Conservation (phyloP, 192 early-diverging fungal species). For the Dissophora ornata region DNA sequence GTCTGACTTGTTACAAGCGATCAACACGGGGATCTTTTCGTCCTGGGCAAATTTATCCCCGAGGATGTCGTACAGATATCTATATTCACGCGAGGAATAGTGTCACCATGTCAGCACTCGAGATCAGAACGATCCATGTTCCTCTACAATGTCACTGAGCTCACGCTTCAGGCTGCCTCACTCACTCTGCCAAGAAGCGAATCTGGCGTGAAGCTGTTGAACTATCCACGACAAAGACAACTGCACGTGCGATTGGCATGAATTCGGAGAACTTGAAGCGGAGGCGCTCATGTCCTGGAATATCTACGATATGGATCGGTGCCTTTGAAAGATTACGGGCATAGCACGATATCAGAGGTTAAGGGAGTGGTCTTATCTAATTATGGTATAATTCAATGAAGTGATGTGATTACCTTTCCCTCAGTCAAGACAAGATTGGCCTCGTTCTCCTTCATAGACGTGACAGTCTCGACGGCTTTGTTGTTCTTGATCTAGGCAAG, state of each 20-base stretch:
- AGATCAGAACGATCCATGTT: too few species aligned
- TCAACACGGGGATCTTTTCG: slow-evolving; percentile 70
- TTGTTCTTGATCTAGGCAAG: slow-evolving; percentile 67
- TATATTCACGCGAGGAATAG: neutral
- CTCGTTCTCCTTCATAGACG: slow-evolving; percentile 82
- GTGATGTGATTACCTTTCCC: slow-evolving; percentile 49
- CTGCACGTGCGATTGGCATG: slow-evolving; percentile 70
- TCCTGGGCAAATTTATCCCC: slow-evolving; percentile 69
- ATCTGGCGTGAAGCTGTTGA: slow-evolving; percentile 64
- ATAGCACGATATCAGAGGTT: too few species aligned
- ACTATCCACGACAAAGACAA: slow-evolving; percentile 87
- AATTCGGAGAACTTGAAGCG: slow-evolving; percentile 79
- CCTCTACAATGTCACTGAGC: too few species aligned
- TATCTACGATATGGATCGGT: slow-evolving; percentile 76
- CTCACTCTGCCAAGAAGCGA: slow-evolving; percentile 74
- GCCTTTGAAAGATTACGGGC: slow-evolving; percentile 43
- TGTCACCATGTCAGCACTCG: neutral
- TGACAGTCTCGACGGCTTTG: slow-evolving; percentile 61
- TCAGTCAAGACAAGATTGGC: slow-evolving; percentile 57
- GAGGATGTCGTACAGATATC: slow-evolving; percentile 83
- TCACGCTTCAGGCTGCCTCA: too few species aligned
- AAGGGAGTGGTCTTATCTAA: too few species aligned
- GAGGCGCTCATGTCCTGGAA: slow-evolving; percentile 90
- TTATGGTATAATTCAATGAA: too few species aligned
- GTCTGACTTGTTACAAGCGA: slow-evolving; percentile 90